Percentiles rank a stretch among this genome's conserved stretches.
phyloP scores from a whole-genome alignment of 2,329 filamentous ascomycete genomes.

The Ascochyta pisi region DNA sequence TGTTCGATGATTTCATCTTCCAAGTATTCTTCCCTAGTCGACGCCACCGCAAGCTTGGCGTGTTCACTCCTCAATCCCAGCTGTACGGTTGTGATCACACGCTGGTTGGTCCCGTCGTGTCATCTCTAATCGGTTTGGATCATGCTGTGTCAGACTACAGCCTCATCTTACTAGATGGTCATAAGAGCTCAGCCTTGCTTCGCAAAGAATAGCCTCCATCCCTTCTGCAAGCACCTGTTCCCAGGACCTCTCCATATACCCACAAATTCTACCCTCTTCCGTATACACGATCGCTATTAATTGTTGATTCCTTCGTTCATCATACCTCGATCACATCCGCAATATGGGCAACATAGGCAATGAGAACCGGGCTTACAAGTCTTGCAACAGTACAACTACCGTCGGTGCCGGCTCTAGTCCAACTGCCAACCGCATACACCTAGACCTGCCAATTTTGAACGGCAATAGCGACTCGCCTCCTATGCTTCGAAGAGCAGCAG shows the following conservation, averaged over 20 bases:
- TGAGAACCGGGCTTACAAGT: slow-evolving; percentile 38
- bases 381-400: slow-evolving; percentile 27
- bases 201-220: not conserved
- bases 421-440: slow-evolving; percentile 35
- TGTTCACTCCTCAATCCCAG: slow-evolving; percentile 1
- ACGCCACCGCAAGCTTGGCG: slow-evolving; percentile 12
- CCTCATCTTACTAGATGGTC: not conserved
- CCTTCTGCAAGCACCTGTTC: not conserved
- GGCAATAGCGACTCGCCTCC: slow-evolving; percentile 25
- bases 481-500: slow-evolving; percentile 42
- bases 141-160: not conserved
- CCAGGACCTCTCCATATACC: not conserved
- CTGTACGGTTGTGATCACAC: not conserved
- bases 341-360: slow-evolving; percentile 34
- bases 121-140: not conserved
- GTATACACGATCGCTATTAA: not conserved
- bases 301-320: not conserved
- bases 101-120: not conserved
- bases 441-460: slow-evolving; percentile 42
- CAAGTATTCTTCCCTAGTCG: not conserved
- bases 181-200: not conserved
- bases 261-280: not conserved
- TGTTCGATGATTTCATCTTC: not conserved
- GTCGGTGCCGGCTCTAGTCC: slow-evolving; percentile 11
- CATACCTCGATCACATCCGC: not conserved